phyloP scores from a whole-genome alignment of 805 yeast genomes.

The Sugiyamaella chiloensis region DNA sequence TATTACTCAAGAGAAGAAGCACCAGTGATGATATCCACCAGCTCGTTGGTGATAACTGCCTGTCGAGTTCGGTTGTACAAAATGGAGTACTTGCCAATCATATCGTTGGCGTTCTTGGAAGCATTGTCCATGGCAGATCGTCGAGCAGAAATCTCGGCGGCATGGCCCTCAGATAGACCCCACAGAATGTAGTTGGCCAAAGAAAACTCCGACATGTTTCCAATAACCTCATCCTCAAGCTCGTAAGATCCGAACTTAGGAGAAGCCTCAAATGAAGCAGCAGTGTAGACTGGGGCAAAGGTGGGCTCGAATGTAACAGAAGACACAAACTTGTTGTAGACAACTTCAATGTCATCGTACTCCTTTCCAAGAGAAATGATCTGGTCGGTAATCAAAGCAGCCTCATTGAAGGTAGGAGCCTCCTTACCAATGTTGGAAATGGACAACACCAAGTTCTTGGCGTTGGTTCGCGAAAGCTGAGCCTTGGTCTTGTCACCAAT shows the following conservation, averaged over 20 bases:
- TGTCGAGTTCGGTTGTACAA: slow-evolving; percentile 99
- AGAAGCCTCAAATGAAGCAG: slow-evolving; percentile 72
- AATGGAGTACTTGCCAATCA: slow-evolving; percentile 94
- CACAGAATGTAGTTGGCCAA: slow-evolving; percentile 85
- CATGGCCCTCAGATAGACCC: slow-evolving; percentile 97
- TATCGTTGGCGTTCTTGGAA: slow-evolving; percentile 98
- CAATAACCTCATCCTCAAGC: slow-evolving; percentile 57
- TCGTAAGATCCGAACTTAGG: slow-evolving; percentile 82
- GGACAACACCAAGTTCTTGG: slow-evolving; percentile 64
- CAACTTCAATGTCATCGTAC: slow-evolving; percentile 74
- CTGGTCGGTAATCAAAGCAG: slow-evolving; percentile 84
- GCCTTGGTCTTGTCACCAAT: slow-evolving; percentile 93
- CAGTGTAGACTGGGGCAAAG: slow-evolving; percentile 60
- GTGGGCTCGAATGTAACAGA: slow-evolving; percentile 91
- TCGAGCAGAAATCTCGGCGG: slow-evolving; percentile 96
- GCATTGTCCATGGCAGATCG: slow-evolving; percentile 99
- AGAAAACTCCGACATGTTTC: slow-evolving; percentile 70
- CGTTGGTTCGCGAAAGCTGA: slow-evolving; percentile 81
- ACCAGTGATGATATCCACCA: slow-evolving; percentile 99
- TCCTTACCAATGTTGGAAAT: slow-evolving; percentile 94
- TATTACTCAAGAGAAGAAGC: slow-evolving; percentile 92
- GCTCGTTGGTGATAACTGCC: slow-evolving; percentile 98
- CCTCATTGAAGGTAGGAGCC: slow-evolving; percentile 91
- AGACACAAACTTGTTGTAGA: slow-evolving; percentile 83
- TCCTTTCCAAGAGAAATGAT: slow-evolving; percentile 53